Base-by-base conservation (phyloP, 345 rosid species). In the Aurinia saxatilis region DNA sequence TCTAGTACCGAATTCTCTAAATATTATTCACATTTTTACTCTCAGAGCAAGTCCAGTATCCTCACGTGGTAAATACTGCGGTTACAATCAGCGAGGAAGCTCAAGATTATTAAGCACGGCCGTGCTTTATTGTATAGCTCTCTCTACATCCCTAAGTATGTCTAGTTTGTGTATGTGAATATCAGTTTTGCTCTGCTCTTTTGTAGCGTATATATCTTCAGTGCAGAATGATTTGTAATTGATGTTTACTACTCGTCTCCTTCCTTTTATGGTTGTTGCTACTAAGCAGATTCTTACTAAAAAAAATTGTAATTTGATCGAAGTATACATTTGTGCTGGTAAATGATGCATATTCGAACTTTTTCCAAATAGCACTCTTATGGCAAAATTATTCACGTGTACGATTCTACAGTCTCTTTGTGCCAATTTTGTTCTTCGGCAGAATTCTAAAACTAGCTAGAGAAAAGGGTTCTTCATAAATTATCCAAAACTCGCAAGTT, bases 401-500 rank as follows among this genome's bases (percentile, higher is more conserved):
- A n/a, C n/a, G n/a, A n/a, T n/a, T n/a, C n/a, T n/a, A n/a, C n/a
- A n/a, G n/a, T n/a, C n/a, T n/a, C n/a, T n/a, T n/a, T n/a, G n/a
- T n/a, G n/a, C 25, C 2, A 21, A 21, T 21, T 21, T 21, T 21
- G 25, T 21, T 21, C 4, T 1, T 21, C 25, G 2, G 25, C 25
- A 21, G 25, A 21, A 21, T 21, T 21, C 2, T 21, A 21, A 1
- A 5, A n/a, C n/a, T n/a, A n/a, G n/a, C n/a, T n/a, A 8, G 29
- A 50, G 66, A 45, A 17, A 56, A 14, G 3, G 44, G 4, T 25
- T 5, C n/a, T 25, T 8, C 30, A 38, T 46, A 53, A 61, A 61
- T 46, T 54, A 62, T 62, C 74, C 50, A 70, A 62, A 70, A 55
- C 68, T 47, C 15, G 31, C 34, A 30, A 55, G 35, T 42, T 65